phyloP scores from a whole-genome alignment of 2,329 filamentous ascomycete genomes.

The Chaetomiaceae sp. region DNA sequence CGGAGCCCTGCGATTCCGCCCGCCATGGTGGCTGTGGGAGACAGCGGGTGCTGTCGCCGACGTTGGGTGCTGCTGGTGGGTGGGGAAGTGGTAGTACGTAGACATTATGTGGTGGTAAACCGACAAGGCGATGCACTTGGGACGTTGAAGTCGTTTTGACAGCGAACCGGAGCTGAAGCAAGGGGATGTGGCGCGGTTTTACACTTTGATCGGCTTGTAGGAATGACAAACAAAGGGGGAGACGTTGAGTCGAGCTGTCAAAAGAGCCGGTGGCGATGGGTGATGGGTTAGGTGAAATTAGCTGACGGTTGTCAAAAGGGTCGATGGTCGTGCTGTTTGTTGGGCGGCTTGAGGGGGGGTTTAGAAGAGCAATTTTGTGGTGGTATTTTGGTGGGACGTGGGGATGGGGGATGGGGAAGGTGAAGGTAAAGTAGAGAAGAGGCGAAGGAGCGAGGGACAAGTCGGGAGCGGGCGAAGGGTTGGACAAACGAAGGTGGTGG shows the following conservation, averaged over 20 bases:
- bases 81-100: slow-evolving; percentile 59
- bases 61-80: slow-evolving; percentile 55
- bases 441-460: slow-evolving; percentile 27
- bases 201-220: neutral
- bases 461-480: slow-evolving; percentile 27
- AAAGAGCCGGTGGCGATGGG: neutral
- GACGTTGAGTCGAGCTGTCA: slow-evolving; percentile 13
- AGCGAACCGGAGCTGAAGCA: slow-evolving; percentile 5
- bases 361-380: slow-evolving; percentile 20
- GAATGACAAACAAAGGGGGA: slow-evolving; percentile 23
- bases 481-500: slow-evolving; percentile 25
- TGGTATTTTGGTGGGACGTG: slow-evolving; percentile 24
- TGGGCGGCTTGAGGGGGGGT: neutral
- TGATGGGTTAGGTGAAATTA: neutral
- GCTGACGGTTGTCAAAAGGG: slow-evolving; percentile 5
- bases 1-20: slow-evolving; percentile 79
- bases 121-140: slow-evolving; percentile 11
- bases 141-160: slow-evolving; percentile 15
- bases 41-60: slow-evolving; percentile 50
- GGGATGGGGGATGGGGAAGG: slow-evolving; percentile 22
- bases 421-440: slow-evolving; percentile 28
- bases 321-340: slow-evolving; percentile 13
- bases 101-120: slow-evolving; percentile 45
- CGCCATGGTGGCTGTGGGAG: slow-evolving; percentile 75
- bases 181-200: neutral